These are phyloP conservation scores for Erigeron philadelphicus DNA, from an alignment of 140 eudicot species.

Conservation along the genomic window DNA sequence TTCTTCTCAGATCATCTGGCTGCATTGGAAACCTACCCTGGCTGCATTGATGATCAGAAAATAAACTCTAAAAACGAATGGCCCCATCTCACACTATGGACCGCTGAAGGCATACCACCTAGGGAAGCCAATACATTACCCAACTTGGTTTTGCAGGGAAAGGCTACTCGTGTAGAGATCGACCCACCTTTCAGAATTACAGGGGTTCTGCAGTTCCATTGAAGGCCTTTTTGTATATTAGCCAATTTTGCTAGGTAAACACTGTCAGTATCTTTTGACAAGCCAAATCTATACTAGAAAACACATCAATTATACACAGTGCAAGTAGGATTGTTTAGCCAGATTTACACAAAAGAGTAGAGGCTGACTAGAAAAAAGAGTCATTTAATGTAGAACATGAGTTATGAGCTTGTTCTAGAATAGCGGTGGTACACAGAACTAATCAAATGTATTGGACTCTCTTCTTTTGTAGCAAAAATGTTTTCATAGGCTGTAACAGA, in stretches of 20 bases:
- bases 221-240: conserved; percentile 6
- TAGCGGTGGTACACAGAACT: neutral
- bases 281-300: neutral
- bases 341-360: neutral
- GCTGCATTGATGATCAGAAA: conserved; percentile 62
- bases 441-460: too few species aligned
- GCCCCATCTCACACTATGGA: conserved; percentile 96
- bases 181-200: conserved; percentile 52
- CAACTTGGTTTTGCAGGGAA: conserved; percentile 55
- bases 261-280: neutral
- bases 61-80: conserved; percentile 58
- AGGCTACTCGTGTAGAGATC: conserved; percentile 63
- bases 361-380: neutral
- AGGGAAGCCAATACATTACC: conserved; percentile 82
- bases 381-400: neutral
- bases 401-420: neutral
- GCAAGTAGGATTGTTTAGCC: neutral
- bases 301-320: neutral
- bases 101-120: conserved; percentile 63
- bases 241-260: neutral
- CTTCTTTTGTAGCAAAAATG: too few species aligned
- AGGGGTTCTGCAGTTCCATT: conserved; percentile 62
- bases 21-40: conserved; percentile 67
- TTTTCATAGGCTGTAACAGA: too few species aligned
- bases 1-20: conserved; percentile 68